phyloP scores from a whole-genome alignment of 1,284 basidiomycete genomes.

The Cystobasidium slooffiae region DNA sequence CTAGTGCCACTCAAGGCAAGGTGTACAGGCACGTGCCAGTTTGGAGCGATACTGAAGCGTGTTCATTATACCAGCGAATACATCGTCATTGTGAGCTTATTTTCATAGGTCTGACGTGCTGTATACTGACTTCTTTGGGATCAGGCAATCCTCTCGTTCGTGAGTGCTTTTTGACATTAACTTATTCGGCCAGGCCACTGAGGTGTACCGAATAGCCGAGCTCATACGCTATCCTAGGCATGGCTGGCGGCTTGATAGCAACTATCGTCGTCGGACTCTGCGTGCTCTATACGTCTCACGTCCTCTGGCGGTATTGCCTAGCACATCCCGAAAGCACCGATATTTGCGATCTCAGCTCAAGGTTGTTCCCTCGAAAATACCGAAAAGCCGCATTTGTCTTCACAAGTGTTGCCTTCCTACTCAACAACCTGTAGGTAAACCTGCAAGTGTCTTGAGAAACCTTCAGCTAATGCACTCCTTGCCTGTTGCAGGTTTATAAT shows the following conservation, averaged over 20 bases:
- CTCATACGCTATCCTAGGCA: slow-evolving; percentile 65
- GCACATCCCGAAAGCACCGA: slow-evolving; percentile 64
- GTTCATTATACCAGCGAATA: slow-evolving; percentile 11
- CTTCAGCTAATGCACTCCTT: slow-evolving; percentile 53
- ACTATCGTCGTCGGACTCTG: slow-evolving; percentile 58
- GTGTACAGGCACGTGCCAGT: neutral
- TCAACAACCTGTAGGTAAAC: slow-evolving; percentile 59
- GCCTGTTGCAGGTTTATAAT: slow-evolving; percentile 52
- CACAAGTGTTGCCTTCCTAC: slow-evolving; percentile 61
- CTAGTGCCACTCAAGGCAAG: neutral
- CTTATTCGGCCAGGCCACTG: neutral
- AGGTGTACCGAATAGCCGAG: slow-evolving; percentile 55
- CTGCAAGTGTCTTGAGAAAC: slow-evolving; percentile 40
- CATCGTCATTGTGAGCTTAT: slow-evolving; percentile 33
- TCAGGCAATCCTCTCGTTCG: slow-evolving; percentile 62
- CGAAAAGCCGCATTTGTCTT: slow-evolving; percentile 62
- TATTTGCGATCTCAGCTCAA: slow-evolving; percentile 68
- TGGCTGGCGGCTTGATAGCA: slow-evolving; percentile 63
- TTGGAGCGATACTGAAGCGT: neutral
- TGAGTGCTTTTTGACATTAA: neutral
- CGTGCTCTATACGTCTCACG: slow-evolving; percentile 60
- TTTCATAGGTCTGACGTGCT: neutral
- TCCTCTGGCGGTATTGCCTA: slow-evolving; percentile 67
- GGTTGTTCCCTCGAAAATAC: slow-evolving; percentile 61
- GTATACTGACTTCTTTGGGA: neutral